Percentiles rank a stretch among this genome's conserved stretches.
phyloP scores from a whole-genome alignment of 192 early-diverging fungal species.

The Coemansia pectinata region DNA sequence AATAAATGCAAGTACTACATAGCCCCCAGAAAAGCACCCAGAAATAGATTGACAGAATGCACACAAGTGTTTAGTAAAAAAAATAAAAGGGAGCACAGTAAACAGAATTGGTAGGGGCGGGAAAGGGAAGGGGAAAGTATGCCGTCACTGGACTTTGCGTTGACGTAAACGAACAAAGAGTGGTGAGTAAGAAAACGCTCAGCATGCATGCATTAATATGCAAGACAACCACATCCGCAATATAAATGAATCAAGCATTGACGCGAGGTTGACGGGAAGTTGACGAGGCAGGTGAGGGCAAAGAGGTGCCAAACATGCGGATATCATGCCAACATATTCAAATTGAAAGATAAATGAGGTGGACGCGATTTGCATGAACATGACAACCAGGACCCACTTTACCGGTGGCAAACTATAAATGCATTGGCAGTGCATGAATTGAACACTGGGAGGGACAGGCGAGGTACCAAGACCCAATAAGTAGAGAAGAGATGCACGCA shows the following conservation, averaged over 20 bases:
- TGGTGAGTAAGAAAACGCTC: background rate
- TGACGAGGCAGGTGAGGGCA: background rate
- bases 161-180: background rate
- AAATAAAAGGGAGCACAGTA: background rate
- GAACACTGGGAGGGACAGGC: background rate
- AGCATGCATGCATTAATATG: background rate
- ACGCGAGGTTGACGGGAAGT: background rate
- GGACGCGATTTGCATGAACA: background rate
- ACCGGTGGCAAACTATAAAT: background rate
- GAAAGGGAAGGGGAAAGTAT: background rate
- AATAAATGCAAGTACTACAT: slow-evolving; percentile 10
- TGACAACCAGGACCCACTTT: background rate
- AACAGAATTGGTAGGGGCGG: background rate
- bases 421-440: background rate
- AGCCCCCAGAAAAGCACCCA: background rate
- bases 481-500: background rate
- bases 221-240: background rate
- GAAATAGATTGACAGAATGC: background rate
- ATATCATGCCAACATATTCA: background rate
- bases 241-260: background rate
- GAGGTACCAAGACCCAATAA: background rate
- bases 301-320: background rate
- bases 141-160: background rate
- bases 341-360: background rate
- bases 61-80: background rate